phyloP scores from a whole-genome alignment of 2,329 filamentous ascomycete species.

The Hymenoscyphus linearis region DNA sequence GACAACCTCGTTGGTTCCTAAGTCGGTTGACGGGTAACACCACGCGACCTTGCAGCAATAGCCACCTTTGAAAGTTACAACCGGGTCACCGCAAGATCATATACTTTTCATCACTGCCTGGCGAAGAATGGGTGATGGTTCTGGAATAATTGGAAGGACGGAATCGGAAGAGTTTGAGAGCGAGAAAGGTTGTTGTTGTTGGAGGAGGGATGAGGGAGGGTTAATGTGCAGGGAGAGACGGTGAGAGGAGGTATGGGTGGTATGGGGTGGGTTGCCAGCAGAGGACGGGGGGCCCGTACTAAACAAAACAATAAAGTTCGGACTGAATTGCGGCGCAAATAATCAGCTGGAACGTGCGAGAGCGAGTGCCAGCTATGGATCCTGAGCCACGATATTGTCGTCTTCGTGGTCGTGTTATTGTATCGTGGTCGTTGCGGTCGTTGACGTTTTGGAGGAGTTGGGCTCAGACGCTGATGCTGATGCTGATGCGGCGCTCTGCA shows the following conservation, averaged over 20 bases:
- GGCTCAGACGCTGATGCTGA: neutral
- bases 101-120: conserved; percentile 17
- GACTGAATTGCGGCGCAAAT: neutral
- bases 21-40: neutral
- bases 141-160: neutral
- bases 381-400: neutral
- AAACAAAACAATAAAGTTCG: neutral
- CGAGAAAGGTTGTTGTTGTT: neutral
- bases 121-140: neutral
- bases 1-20: neutral
- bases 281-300: no score
- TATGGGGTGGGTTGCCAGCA: neutral
- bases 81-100: conserved; percentile 19
- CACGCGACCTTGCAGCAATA: neutral
- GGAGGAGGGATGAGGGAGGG: neutral
- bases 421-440: neutral
- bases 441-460: neutral
- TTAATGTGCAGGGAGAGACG: neutral
- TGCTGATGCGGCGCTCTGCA: no score
- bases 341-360: conserved; percentile 1
- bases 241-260: neutral
- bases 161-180: neutral
- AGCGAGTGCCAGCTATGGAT: neutral
- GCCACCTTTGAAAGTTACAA: conserved; percentile 14
- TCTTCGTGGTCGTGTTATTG: neutral